Evolutionary conservation across 2,329 filamentous ascomycete genomes (phyloP).

Genomic region (Sphaerulina musiva): DNA sequence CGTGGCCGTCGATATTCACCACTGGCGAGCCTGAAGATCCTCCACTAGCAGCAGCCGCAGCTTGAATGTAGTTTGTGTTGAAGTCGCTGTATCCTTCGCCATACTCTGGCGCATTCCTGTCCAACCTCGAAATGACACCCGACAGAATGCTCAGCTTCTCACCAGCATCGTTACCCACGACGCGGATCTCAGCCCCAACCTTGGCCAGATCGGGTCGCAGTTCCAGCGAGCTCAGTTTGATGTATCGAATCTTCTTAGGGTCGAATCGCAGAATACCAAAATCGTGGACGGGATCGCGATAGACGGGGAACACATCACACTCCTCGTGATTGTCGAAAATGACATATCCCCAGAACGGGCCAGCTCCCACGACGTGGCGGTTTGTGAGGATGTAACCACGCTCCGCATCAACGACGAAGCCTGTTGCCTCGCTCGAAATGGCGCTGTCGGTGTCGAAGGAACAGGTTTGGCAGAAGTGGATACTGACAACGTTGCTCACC

Average conservation of each 20-base stretch:
- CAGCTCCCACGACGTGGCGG: constrained; percentile 82
- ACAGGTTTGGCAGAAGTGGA: constrained; percentile 95
- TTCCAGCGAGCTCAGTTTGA: constrained; percentile 74
- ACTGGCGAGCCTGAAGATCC: constrained; percentile 98
- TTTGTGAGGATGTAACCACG: constrained; percentile 61
- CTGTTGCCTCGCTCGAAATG: constrained; percentile 89
- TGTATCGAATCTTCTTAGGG: constrained; percentile 92
- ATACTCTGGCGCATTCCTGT: constrained; percentile 95
- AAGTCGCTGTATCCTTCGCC: constrained; percentile 98
- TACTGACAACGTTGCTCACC: constrained; percentile 93
- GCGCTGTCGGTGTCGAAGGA: constrained; percentile 97
- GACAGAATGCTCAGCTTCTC: constrained; percentile 98
- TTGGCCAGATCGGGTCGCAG: constrained; percentile 77
- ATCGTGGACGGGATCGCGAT: constrained; percentile 96
- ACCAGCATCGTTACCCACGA: constrained; percentile 96
- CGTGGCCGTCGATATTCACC: constrained; percentile 87
- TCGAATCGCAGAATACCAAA: constrained; percentile 97
- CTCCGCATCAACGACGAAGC: constrained; percentile 94
- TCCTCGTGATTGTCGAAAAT: constrained; percentile 98
- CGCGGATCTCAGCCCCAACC: constrained; percentile 89
- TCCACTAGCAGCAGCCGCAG: constrained; percentile 90
- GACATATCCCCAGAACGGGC: constrained; percentile 95
- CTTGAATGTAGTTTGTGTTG: constrained; percentile 94
- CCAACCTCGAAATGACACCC: constrained; percentile 90
- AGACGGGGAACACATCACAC: constrained; percentile 92